Conservation (phyloP, 2,329 filamentous ascomycete genomes). For the Diaporthe batatas region DNA sequence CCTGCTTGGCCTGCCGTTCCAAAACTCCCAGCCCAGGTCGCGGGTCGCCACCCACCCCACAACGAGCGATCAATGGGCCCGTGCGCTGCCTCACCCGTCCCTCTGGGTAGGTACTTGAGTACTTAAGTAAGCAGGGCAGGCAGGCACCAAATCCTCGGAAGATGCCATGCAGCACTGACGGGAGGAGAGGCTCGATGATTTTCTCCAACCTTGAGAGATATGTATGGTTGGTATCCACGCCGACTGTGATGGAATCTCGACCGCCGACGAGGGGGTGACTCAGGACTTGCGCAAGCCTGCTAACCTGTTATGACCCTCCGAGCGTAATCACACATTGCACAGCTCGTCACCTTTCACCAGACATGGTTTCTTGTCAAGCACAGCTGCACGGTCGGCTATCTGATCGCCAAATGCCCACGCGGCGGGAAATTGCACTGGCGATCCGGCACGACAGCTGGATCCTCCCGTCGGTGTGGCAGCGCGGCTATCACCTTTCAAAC, state of each 20-base stretch:
- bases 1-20: constrained; percentile 18
- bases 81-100: constrained; percentile 25
- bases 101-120: constrained; percentile 14
- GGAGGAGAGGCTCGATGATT: neutral
- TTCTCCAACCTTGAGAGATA: neutral
- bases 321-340: constrained; percentile 26
- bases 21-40: constrained; percentile 27
- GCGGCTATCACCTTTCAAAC: constrained; percentile 25
- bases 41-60: constrained; percentile 27
- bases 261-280: constrained; percentile 4
- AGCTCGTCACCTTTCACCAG: constrained; percentile 8
- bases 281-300: constrained; percentile 29
- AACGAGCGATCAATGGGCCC: constrained; percentile 31
- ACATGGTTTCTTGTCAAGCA: neutral
- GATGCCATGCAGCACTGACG: too few relatives aligned
- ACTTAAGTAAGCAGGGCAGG: too few relatives aligned
- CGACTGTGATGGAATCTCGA: neutral
- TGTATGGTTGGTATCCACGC: constrained; percentile 6
- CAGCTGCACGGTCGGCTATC: constrained; percentile 1
- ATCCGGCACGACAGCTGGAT: constrained; percentile 7
- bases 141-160: constrained; percentile 5
- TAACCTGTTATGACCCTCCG: constrained; percentile 10
- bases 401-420: constrained; percentile 8
- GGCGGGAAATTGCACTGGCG: neutral
- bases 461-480: neutral